Conservation (phyloP, 2,329 filamentous ascomycete genomes). For the Fusarium torreyae region DNA sequence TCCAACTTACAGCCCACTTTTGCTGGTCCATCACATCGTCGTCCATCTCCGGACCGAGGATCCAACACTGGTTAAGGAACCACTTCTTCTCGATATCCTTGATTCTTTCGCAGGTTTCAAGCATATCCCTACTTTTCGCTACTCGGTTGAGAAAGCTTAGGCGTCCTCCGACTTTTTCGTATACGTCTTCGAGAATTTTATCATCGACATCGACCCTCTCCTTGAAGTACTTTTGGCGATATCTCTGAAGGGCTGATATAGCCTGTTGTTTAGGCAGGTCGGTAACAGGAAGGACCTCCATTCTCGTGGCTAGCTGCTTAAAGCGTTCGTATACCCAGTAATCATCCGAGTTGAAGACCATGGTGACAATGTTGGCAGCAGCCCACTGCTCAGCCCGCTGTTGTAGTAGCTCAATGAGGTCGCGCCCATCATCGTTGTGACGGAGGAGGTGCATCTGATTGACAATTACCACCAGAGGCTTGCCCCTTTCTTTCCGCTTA, state of each 20-base stretch:
- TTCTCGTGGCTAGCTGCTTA: constrained; percentile 91
- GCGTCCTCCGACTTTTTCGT: constrained; percentile 88
- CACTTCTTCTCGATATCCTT: constrained; percentile 80
- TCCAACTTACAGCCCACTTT: constrained; percentile 84
- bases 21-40: constrained; percentile 99
- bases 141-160: constrained; percentile 91
- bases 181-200: constrained; percentile 80
- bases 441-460: constrained; percentile 94
- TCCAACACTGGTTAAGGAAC: constrained; percentile 84
- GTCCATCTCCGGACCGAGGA: constrained; percentile 82
- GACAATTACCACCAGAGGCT: constrained; percentile 91
- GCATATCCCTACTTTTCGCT: constrained; percentile 87
- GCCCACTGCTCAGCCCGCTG: constrained; percentile 98
- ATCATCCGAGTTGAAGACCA: constrained; percentile 96
- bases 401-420: constrained; percentile 93
- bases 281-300: constrained; percentile 90
- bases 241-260: constrained; percentile 81
- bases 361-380: constrained; percentile 88
- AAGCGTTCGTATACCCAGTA: constrained; percentile 98
- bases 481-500: constrained; percentile 72
- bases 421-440: constrained; percentile 92
- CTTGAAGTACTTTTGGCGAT: constrained; percentile 83
- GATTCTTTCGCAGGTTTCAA: constrained; percentile 82
- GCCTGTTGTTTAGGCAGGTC: constrained; percentile 87
- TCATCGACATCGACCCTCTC: constrained; percentile 70